These are phyloP conservation scores for Vicia sativa DNA, from an alignment of 306 rosid genomes.

Conservation along the genomic window DNA sequence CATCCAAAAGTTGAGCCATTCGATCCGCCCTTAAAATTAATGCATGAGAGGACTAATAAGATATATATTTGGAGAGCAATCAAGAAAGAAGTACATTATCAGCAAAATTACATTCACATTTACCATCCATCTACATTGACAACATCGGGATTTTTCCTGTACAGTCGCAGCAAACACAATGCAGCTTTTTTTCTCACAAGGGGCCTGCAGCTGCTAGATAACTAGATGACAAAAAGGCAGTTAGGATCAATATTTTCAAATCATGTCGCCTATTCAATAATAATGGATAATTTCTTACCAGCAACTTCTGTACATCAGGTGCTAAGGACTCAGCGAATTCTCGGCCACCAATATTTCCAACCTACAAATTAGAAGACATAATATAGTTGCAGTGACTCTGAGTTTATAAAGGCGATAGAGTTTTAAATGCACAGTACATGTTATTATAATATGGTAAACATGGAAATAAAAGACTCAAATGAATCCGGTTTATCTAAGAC, in stretches of 20 bases:
- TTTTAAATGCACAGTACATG: slow-evolving; percentile 21
- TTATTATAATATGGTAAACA: slow-evolving; percentile 17
- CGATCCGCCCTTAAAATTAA: slow-evolving; percentile 85
- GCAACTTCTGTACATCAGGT: slow-evolving; percentile 94
- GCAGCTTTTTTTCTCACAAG: slow-evolving; percentile 98
- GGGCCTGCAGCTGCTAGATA: slow-evolving; percentile 99
- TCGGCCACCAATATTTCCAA: slow-evolving; percentile 99
- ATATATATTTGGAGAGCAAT: slow-evolving; percentile 14
- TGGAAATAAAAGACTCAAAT: slow-evolving; percentile 9
- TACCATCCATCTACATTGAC: slow-evolving; percentile 99
- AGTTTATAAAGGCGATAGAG: slow-evolving; percentile 17
- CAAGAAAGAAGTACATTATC: slow-evolving; percentile 26
- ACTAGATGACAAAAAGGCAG: slow-evolving; percentile 53
- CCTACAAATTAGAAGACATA: slow-evolving; percentile 56
- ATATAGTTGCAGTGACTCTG: slow-evolving; percentile 28
- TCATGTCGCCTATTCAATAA: slow-evolving; percentile 10
- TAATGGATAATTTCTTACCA: slow-evolving; percentile 59
- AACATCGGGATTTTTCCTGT: slow-evolving; percentile 98
- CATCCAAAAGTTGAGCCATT: slow-evolving; percentile 99
- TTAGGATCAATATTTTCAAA: slow-evolving; percentile 42
- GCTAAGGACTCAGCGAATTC: slow-evolving; percentile 98
- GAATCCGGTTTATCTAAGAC: not conserved
- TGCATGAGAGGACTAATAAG: slow-evolving; percentile 33
- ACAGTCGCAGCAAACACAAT: slow-evolving; percentile 89
- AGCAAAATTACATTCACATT: slow-evolving; percentile 43